Evolutionary conservation across 305 asterid species (phyloP).

Genomic region (Fraxinus angustifolia): DNA sequence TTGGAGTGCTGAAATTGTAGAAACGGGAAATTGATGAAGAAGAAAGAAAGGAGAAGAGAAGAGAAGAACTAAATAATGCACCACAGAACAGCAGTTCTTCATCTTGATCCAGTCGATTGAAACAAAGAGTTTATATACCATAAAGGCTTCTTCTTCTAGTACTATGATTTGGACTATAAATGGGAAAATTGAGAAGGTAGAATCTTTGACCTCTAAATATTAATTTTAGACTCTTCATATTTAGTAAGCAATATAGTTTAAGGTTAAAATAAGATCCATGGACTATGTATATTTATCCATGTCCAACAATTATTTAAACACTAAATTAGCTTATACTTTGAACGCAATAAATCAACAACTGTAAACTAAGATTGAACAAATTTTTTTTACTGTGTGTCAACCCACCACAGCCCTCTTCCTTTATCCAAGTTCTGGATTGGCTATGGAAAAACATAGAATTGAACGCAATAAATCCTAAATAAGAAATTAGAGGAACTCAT

Average conservation of each 20-base stretch:
- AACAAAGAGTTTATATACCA: neutral
- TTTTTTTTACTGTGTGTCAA: neutral
- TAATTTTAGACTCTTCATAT: neutral
- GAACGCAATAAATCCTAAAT: neutral
- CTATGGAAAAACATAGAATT: neutral
- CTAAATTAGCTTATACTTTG: neutral
- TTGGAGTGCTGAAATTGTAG: neutral
- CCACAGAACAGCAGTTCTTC: neutral
- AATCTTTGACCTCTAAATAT: neutral
- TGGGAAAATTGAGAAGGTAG: neutral
- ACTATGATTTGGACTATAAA: neutral
- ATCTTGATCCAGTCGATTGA: neutral
- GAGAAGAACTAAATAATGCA: neutral
- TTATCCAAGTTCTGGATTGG: neutral
- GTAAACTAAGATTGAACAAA: neutral
- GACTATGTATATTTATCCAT: neutral
- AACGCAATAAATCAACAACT: neutral
- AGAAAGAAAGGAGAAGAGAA: neutral
- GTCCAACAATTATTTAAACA: neutral
- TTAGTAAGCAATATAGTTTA: neutral
- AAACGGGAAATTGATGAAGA: neutral
- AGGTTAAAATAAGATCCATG: neutral
- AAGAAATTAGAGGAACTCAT: neutral
- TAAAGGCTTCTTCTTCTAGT: neutral
- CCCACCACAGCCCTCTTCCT: conserved; percentile 3